A percentile compares a stretch with the other conserved stretches of the same genome.
These are phyloP conservation scores for Mortierella antarctica DNA, from an alignment of 192 early-diverging fungal genomes.

Conservation along the genomic window DNA sequence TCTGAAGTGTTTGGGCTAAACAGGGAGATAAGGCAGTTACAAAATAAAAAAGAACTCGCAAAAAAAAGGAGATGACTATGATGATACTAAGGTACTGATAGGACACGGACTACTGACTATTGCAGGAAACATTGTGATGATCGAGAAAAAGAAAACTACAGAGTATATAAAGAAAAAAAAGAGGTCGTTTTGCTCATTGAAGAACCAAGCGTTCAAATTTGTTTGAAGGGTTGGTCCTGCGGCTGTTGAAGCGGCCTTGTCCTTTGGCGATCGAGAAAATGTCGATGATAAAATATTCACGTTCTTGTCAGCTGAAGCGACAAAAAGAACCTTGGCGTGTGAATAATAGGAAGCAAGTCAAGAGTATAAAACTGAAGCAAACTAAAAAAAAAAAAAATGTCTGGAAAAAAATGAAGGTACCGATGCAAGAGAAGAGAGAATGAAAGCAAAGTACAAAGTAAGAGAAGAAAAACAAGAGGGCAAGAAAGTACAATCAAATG, in stretches of 20 bases:
- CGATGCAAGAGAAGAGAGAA: conserved; percentile 4
- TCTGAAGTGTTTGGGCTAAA: conserved; percentile 39
- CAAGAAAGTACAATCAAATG: conserved; percentile 13
- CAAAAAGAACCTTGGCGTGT: conserved; percentile 32
- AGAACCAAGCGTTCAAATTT: conserved; percentile 40
- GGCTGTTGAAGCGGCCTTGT: conserved; percentile 57
- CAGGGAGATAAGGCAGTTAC: conserved; percentile 51
- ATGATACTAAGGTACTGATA: not conserved
- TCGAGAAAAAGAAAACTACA: not conserved
- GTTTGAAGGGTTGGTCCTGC: conserved; percentile 37
- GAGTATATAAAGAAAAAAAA: conserved; percentile 20
- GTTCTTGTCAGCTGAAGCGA: conserved; percentile 7
- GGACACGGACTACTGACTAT: no score
- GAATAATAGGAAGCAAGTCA: conserved; percentile 45
- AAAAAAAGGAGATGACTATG: conserved; percentile 2
- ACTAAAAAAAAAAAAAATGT: conserved; percentile 8
- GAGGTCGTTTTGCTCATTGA: conserved; percentile 44
- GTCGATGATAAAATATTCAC: conserved; percentile 31
- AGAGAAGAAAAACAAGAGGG: conserved; percentile 9
- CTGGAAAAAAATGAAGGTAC: not conserved
- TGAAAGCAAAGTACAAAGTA: not conserved
- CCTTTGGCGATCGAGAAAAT: conserved; percentile 19
- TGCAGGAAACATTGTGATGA: not conserved
- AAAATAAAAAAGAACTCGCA: conserved; percentile 27
- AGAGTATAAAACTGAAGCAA: conserved; percentile 42